Percentiles rank a stretch among this genome's conserved stretches.
These are phyloP conservation scores for Kewa caespitosa DNA, from an alignment of 179 eudicot genomes.

Conservation along the genomic window DNA sequence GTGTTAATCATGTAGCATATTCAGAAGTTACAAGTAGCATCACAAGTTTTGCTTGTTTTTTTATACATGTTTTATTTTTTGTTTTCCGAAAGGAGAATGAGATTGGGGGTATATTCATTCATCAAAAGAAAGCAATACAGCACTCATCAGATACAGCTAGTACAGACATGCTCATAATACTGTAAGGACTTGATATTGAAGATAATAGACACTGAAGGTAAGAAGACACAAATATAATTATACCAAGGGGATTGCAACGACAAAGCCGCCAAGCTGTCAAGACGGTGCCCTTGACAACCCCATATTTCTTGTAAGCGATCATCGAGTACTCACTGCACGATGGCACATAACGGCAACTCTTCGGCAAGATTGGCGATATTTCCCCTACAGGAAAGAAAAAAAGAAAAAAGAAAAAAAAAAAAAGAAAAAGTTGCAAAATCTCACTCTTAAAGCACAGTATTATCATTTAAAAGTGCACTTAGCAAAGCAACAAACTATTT, in stretches of 20 bases:
- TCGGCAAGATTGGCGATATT: slow-evolving; percentile 84
- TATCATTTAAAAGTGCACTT: too few relatives aligned
- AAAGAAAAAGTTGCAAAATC: slow-evolving; percentile 9
- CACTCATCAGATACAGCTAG: too few relatives aligned
- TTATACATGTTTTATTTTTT: too few relatives aligned
- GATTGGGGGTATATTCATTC: too few relatives aligned
- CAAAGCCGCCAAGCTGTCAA: slow-evolving; percentile 85
- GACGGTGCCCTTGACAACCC: slow-evolving; percentile 67
- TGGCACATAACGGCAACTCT: slow-evolving; percentile 88
- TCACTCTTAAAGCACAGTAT: not conserved
- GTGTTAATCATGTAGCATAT: not conserved
- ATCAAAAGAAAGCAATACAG: too few relatives aligned
- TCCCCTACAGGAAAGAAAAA: too few relatives aligned
- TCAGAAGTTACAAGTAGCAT: not conserved
- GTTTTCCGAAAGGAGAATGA: too few relatives aligned
- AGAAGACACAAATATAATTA: not conserved
- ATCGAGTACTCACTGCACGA: slow-evolving; percentile 92
- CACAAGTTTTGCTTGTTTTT: too few relatives aligned
- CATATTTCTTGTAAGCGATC: slow-evolving; percentile 95
- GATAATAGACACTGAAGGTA: not conserved
- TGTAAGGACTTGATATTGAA: not conserved
- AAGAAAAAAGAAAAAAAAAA: too few relatives aligned
- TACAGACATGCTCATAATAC: not conserved
- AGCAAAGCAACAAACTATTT: too few relatives aligned
- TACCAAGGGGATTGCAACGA: slow-evolving; percentile 96